Base-by-base conservation (phyloP, 495 filamentous ascomycete genomes). In the Aspergillus nanangensis region DNA sequence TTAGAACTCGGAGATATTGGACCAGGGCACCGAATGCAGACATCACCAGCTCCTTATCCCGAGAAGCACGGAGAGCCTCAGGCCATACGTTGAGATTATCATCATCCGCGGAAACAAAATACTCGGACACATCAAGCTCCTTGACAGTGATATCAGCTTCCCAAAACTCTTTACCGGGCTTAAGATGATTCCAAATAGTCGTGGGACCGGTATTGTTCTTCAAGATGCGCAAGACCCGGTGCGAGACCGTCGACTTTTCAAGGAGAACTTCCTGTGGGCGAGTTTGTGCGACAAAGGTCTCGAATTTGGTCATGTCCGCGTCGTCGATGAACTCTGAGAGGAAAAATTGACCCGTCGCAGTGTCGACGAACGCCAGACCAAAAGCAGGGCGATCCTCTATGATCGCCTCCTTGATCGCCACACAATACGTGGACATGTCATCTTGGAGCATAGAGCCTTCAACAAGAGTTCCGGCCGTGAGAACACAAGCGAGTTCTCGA, bases 401-500 rank as follows among this genome's bases (percentile, higher is more conserved):
- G 15, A 87, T 75, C 0, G 80, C 81, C 60, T 97, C 92, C 64
- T 97, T 97, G 65, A 99, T 93, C 2, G 94, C 88, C 43, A 92
- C 89, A 67, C 94, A 99, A 65, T 86, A 99, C 0, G 89, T 94
- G 2, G 93, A 90, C 84, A 95, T 95, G 59, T 97, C 94, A 60
- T 96, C 90, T 63, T 96, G 90, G 15, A 99, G 81, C 94, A 99
- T 97, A 50, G 84, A 84, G 11, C 86, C 89, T 42, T 99, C 94
- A 31, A 97, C 91, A 9, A 99, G 77, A 9, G 94, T 99, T 22
- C 93, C 94, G 7, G 80, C 78, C 0, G 94, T 99, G 13, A 97
- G 76, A 27, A 99, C 89, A 57, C 87, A 91, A 7, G 89, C 80
- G 21, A 99, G 75, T 67, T 99, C 91, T 56, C 94, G 79, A 43